Evolutionary conservation across 441 rosid genomes (phyloP), one percentile per base, ranked within the genome.

Genomic region (Croton laevigatus): DNA sequence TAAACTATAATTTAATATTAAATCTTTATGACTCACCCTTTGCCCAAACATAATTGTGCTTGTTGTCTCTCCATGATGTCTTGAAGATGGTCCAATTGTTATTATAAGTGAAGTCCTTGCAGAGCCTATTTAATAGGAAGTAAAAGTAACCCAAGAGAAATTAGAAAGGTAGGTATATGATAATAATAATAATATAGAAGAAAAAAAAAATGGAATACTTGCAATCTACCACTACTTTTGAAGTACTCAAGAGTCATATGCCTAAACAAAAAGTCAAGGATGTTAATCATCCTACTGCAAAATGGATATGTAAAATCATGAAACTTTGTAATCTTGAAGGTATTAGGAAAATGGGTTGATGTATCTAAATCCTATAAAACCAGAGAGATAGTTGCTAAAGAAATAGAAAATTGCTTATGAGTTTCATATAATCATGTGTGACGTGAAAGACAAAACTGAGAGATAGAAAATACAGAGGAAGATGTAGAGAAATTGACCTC

Each of bases 21-120:
- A 5, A 40, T 40, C 23, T 64, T 61, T 63, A 58, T 32, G 59
- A 76, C 97, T 87, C 72, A 91, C 98, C 88, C 97, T 74, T 81
- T 94, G 97, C 65, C 97, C 98, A 77, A 94, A 94, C 97, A 88
- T 83, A 53, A 94, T 85, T 53, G 98, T 94, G 82, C 98, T 88
- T 44, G 88, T 82, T 79, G 97, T 94, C 86, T 94, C 98, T 64
- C 85, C 90, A 71, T 76, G 91, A 77, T 86, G 87, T 45, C 90
- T 81, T 67, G 86, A 83, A 71, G 97, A 94, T 75, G 97, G 91
- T 61, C 97, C 98, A 69, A 90, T 87, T 32, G 95, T 91, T 81
- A 90, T 79, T 65, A 94, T 82, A 42, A 94, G 91, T 4, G 98
- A 94, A 55, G 97, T 91, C 88, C 95, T 86, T 10, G 97, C 97